phyloP scores from a whole-genome alignment of 2,329 filamentous ascomycete species.

The Calonectria hongkongensis region DNA sequence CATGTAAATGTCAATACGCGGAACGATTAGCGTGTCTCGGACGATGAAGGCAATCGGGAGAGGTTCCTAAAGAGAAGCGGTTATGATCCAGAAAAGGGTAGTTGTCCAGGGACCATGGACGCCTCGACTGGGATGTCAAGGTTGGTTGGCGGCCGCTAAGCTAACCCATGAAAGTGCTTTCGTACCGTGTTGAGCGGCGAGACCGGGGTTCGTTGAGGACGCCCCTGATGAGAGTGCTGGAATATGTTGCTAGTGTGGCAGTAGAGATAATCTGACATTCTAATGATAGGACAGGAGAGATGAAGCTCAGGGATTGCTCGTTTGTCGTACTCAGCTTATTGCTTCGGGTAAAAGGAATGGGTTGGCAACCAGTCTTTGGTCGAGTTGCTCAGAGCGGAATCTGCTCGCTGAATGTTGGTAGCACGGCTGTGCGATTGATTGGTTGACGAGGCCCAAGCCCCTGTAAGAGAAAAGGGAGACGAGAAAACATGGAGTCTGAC shows the following conservation, averaged over 20 bases:
- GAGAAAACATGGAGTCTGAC: constrained; percentile 9
- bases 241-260: constrained; percentile 18
- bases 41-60: constrained; percentile 41
- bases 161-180: constrained; percentile 42
- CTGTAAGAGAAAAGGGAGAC: constrained; percentile 17
- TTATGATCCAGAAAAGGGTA: constrained; percentile 43
- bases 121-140: constrained; percentile 26
- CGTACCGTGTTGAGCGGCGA: constrained; percentile 28
- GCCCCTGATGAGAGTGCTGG: constrained; percentile 41
- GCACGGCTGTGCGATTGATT: constrained; percentile 26
- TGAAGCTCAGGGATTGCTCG: constrained; percentile 14
- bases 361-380: background rate
- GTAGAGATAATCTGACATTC: constrained; percentile 51
- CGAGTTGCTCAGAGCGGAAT: constrained; percentile 3
- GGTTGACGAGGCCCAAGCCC: constrained; percentile 19
- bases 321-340: background rate
- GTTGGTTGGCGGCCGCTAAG: constrained; percentile 27
- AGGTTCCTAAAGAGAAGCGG: constrained; percentile 48
- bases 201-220: constrained; percentile 38
- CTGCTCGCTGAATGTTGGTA: constrained; percentile 25
- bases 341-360: background rate
- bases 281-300: constrained; percentile 27
- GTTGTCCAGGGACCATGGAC: constrained; percentile 41
- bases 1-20: constrained; percentile 35
- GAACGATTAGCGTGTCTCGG: constrained; percentile 29